Conservation (phyloP, 2,329 filamentous ascomycete genomes). For the Penicillium sp. region DNA sequence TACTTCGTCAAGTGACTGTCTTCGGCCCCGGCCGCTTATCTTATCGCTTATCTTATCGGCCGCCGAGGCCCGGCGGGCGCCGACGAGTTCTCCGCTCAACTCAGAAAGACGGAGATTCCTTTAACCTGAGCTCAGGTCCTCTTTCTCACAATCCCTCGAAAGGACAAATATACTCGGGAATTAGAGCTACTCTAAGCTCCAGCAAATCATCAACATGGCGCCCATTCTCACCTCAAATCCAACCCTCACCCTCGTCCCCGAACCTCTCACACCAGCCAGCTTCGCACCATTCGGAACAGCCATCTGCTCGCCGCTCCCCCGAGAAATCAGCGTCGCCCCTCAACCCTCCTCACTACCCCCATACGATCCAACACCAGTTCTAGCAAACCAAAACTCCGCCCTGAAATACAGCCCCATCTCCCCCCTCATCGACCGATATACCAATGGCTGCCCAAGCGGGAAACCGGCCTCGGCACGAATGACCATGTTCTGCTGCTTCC, state of each 20-base stretch:
- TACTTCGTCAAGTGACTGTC: not conserved
- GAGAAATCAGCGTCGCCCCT: constrained; percentile 55
- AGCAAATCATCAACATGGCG: constrained; percentile 34
- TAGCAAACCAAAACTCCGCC: constrained; percentile 84
- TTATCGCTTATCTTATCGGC: constrained; percentile 16
- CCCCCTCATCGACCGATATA: constrained; percentile 73
- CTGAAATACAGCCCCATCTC: constrained; percentile 85
- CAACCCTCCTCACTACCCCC: constrained; percentile 53
- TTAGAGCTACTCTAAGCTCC: not conserved
- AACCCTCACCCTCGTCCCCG: constrained; percentile 59
- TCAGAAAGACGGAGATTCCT: constrained; percentile 6
- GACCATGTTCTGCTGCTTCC: constrained; percentile 89
- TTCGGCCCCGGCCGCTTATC: constrained; percentile 24
- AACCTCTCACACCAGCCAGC: constrained; percentile 69
- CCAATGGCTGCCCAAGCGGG: constrained; percentile 53
- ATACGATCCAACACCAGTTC: constrained; percentile 59
- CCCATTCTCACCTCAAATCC: constrained; percentile 43
- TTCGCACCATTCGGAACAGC: constrained; percentile 86
- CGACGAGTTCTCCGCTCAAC: constrained; percentile 19
- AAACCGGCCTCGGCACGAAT: constrained; percentile 66
- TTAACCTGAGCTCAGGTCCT: constrained; percentile 6
- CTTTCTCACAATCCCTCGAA: not conserved
- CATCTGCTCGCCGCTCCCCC: constrained; percentile 72
- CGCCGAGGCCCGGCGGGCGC: constrained; percentile 17
- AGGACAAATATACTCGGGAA: not conserved